A percentile compares a stretch with the other conserved stretches of the same genome.
Conservation (phyloP, 73 alveolate genomes). For the Stentor roeselii region DNA sequence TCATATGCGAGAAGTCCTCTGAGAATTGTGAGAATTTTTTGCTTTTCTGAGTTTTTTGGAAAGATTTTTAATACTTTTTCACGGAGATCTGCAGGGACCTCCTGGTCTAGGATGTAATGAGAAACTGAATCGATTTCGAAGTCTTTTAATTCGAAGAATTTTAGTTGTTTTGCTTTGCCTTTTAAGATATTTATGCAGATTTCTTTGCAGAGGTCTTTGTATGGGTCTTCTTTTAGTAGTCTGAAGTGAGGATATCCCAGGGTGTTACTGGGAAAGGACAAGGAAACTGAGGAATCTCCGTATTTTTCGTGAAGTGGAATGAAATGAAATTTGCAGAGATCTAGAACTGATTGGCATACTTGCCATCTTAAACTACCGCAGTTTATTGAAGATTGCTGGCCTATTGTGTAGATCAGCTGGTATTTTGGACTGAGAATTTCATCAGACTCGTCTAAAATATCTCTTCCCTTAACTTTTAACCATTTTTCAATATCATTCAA, state of each 20-base stretch:
- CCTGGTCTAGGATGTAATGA: neutral
- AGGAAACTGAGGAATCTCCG: neutral
- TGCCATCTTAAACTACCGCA: constrained; percentile 34
- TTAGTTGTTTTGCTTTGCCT: constrained; percentile 1
- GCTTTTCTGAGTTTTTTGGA: neutral
- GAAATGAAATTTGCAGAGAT: neutral
- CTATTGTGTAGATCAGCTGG: constrained; percentile 29
- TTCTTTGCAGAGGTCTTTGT: neutral
- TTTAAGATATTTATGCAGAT: neutral
- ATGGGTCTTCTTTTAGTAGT: constrained; percentile 3
- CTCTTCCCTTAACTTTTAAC: neutral
- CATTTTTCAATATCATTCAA: neutral
- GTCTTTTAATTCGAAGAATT: neutral
- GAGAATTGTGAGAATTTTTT: too few relatives aligned
- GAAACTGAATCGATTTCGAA: neutral
- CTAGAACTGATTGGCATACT: constrained; percentile 22
- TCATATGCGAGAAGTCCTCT: constrained; percentile 36
- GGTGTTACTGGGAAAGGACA: neutral
- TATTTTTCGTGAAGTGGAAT: neutral
- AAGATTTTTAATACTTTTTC: neutral
- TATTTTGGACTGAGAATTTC: constrained; percentile 15
- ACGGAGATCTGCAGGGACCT: neutral
- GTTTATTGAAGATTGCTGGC: neutral
- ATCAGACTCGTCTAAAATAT: constrained; percentile 35
- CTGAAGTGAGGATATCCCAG: neutral